Base-by-base conservation (phyloP, 202 grass and related monocot species). In the Schoenoplectus tabernaemontani region DNA sequence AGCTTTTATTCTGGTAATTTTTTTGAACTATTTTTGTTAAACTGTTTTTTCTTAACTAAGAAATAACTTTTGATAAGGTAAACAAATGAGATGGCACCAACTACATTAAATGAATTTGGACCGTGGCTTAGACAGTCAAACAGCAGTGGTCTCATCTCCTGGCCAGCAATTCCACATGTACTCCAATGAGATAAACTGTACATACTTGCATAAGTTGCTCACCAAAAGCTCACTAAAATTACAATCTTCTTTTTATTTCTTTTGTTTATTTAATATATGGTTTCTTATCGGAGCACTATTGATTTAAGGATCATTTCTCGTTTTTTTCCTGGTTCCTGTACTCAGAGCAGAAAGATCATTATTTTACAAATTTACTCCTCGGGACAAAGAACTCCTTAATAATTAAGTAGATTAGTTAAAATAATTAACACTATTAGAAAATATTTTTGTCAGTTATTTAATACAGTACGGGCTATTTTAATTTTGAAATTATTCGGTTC, bases 1-100 rank as follows among this genome's bases (percentile, higher is more conserved):
- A 68, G 90, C 87, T 5, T 97, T 97, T 78, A 88, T 97, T 74
- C 38, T 97, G 91, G 93, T 93, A 89, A 50, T 17, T 20, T 11
- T 67, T 5, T 39, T 5, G 0, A 38, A 26, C 50, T 37, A 20
- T 12, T 9, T 67, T 50, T 78, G 1, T 77, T 23, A 42, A 67
- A 4, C 10, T 4, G 41, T 9, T 39, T 67, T 42, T 67, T 42
- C 64, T 42, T 16, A 32, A 32, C 57, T 16, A 22, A 23, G 0
- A 38, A 23, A 19, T 34, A 19, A 41, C 7, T 59, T 64, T 11
- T 11, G 77, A 22, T 63, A 10, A 38, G 38, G 13, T 23, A 59
- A 37, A 59, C 50, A 8, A 78, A 57, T 23, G 53, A 5, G 50
- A 4, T 8, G 39, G 64, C 16, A 8, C 16, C 38, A 71, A 43